Conservation (phyloP, 441 rosid species). For the Corymbia citriodora region DNA sequence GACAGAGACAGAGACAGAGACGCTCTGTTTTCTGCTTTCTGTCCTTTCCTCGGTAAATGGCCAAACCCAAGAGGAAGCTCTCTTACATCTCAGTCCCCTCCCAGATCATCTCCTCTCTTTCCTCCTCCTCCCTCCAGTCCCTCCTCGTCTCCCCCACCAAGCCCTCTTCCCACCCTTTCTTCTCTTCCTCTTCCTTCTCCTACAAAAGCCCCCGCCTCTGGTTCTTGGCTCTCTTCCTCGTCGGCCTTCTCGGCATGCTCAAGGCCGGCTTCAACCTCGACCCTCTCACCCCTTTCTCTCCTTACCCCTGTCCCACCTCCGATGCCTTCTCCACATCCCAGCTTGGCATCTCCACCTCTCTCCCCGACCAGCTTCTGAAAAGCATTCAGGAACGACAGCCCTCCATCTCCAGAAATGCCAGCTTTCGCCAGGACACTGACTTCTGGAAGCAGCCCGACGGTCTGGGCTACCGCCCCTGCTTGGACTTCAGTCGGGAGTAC, state of each 20-base stretch:
- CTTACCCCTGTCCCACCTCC: slow-evolving; percentile 41
- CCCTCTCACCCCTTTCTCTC: slow-evolving; percentile 38
- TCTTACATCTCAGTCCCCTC: slow-evolving; percentile 17
- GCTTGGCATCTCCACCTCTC: slow-evolving; percentile 12
- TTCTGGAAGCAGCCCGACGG: slow-evolving; percentile 97
- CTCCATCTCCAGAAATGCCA: neutral
- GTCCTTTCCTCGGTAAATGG: neutral
- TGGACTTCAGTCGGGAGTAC: slow-evolving; percentile 50
- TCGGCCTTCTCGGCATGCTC: slow-evolving; percentile 48
- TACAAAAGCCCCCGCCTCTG: slow-evolving; percentile 39
- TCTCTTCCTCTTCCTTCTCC: neutral
- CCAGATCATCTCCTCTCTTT: slow-evolving; percentile 1
- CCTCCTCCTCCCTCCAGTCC: slow-evolving; percentile 5
- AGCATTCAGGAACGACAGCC: neutral
- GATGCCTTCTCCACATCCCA: slow-evolving; percentile 12
- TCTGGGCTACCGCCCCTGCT: slow-evolving; percentile 78
- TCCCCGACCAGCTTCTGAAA: neutral
- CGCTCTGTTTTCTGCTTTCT: neutral
- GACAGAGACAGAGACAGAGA: neutral
- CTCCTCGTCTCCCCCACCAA: slow-evolving; percentile 8
- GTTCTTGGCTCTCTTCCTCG: slow-evolving; percentile 47
- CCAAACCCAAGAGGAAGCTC: slow-evolving; percentile 8
- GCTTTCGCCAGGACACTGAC: slow-evolving; percentile 18
- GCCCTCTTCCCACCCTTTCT: neutral
- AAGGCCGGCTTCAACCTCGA: slow-evolving; percentile 18